Conservation (phyloP, 2,329 filamentous ascomycete species). For the Microsporum audouinii region DNA sequence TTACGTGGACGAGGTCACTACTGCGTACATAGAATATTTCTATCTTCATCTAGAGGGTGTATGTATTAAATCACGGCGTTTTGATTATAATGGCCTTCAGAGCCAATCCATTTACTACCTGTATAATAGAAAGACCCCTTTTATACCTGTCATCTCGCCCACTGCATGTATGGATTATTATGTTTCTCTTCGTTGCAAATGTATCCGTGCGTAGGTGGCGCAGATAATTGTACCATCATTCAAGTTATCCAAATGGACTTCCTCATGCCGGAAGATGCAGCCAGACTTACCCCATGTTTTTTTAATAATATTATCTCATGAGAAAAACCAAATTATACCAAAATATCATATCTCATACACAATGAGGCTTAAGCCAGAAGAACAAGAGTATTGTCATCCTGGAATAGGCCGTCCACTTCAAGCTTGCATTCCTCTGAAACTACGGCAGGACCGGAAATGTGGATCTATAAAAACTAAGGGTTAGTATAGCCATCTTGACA, state of each 20-base stretch:
- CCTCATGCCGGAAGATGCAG: not conserved
- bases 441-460: constrained; percentile 62
- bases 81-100: not conserved
- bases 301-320: not conserved
- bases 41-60: not conserved
- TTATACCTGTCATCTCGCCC: not conserved
- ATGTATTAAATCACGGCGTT: constrained; percentile 1
- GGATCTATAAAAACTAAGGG: constrained; percentile 42
- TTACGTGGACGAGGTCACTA: not conserved
- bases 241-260: not conserved
- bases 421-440: constrained; percentile 54
- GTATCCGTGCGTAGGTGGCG: not conserved
- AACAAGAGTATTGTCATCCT: constrained; percentile 62
- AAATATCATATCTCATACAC: constrained; percentile 1
- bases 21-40: not conserved
- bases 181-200: not conserved
- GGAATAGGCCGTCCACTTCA: constrained; percentile 53
- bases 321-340: not conserved
- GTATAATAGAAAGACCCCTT: not conserved
- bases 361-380: constrained; percentile 21
- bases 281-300: not conserved
- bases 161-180: not conserved
- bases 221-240: not conserved
- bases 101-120: not conserved
- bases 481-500: constrained; percentile 11